Evolutionary conservation across 805 yeast genomes (phyloP).

Genomic region (Metschnikowia aberdeeniae): DNA sequence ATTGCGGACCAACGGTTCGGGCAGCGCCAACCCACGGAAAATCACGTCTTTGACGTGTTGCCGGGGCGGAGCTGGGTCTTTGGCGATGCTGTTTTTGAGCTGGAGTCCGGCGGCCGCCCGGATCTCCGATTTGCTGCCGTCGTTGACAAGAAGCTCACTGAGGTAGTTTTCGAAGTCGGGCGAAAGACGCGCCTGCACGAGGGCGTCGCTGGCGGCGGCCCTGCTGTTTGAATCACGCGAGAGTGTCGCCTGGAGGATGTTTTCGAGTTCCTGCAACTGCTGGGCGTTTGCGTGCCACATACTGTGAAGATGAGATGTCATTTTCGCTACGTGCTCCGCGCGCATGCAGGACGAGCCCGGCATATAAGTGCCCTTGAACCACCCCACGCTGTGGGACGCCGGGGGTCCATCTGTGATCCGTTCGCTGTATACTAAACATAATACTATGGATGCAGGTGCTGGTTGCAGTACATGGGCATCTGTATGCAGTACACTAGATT

Average conservation of each 20-base stretch:
- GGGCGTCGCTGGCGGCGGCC: conserved; percentile 65
- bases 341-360: not conserved
- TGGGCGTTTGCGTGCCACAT: conserved; percentile 67
- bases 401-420: too few relatives aligned
- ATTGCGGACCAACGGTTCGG: conserved; percentile 64
- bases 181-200: conserved; percentile 62
- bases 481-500: too few relatives aligned
- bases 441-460: too few relatives aligned
- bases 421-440: too few relatives aligned
- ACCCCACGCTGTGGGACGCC: too few relatives aligned
- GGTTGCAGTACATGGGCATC: too few relatives aligned
- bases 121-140: conserved; percentile 49
- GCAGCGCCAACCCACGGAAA: conserved; percentile 51
- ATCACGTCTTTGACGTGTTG: conserved; percentile 42
- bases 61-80: conserved; percentile 28
- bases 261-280: conserved; percentile 59
- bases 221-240: conserved; percentile 56
- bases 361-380: too few relatives aligned
- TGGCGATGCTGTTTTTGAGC: conserved; percentile 70
- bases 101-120: conserved; percentile 88
- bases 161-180: conserved; percentile 82
- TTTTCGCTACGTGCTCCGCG: not conserved
- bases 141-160: conserved; percentile 59
- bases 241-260: conserved; percentile 67
- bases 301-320: not conserved